A percentile compares a stretch with the other conserved stretches of the same genome.
Conservation (phyloP, 2,329 filamentous ascomycete genomes). For the Coniosporium tulheliwenetii region DNA sequence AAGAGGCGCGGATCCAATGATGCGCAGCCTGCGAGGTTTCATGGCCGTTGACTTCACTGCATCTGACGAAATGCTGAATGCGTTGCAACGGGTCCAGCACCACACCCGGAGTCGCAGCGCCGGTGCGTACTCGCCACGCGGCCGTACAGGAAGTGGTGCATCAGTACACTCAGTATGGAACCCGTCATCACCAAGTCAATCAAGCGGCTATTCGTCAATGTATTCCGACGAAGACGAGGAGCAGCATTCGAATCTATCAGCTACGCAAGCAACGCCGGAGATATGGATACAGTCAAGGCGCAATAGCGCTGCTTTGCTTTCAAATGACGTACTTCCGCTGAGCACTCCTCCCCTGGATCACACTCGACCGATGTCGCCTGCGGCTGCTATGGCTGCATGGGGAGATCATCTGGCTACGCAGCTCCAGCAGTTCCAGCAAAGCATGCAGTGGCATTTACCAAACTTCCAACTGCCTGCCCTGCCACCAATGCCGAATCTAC, state of each 20-base stretch:
- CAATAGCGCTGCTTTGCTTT: neutral
- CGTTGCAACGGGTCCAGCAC: constrained; percentile 44
- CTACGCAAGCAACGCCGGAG: neutral
- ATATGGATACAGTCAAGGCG: neutral
- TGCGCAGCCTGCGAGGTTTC: constrained; percentile 54
- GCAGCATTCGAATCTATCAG: neutral
- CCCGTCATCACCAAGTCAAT: neutral
- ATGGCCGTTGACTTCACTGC: constrained; percentile 56
- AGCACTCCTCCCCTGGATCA: too few relatives aligned
- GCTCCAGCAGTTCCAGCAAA: constrained; percentile 62
- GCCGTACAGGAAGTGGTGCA: constrained; percentile 48
- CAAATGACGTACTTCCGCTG: neutral
- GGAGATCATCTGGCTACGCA: constrained; percentile 60
- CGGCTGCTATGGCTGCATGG: constrained; percentile 50
- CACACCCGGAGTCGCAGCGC: constrained; percentile 52
- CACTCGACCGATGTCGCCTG: neutral
- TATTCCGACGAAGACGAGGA: neutral
- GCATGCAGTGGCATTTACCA: constrained; percentile 49
- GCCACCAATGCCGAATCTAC: constrained; percentile 37
- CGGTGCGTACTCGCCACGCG: constrained; percentile 39
- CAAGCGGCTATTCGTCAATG: neutral
- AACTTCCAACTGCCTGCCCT: constrained; percentile 31
- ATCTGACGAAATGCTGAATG: constrained; percentile 46
- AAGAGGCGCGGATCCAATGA: constrained; percentile 54
- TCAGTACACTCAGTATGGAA: constrained; percentile 56